phyloP scores from a whole-genome alignment of 345 rosid species.

The Erucastrum elatum region DNA sequence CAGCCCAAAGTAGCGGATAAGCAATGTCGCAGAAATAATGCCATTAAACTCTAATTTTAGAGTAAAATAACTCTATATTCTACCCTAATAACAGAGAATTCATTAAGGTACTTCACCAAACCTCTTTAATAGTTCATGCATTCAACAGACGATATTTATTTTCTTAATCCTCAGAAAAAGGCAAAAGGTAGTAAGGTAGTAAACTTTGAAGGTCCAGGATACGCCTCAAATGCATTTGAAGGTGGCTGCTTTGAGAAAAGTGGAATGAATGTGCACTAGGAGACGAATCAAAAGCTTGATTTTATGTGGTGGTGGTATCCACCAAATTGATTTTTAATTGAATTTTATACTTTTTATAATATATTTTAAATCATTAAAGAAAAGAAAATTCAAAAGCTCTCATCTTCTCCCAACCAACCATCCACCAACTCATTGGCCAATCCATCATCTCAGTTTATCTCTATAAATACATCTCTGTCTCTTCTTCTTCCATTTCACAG shows the following conservation, averaged over 20 bases:
- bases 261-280: not conserved
- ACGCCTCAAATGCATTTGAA: not conserved
- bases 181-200: not conserved
- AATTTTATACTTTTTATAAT: no score
- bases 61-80: not conserved
- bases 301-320: not conserved
- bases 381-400: not conserved
- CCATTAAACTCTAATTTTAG: not conserved
- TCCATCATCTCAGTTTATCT: not conserved
- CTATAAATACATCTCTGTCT: not conserved
- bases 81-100: not conserved
- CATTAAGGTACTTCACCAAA: not conserved
- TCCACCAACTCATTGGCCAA: not conserved
- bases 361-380: not conserved
- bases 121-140: not conserved
- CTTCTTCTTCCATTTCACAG: not conserved
- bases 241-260: not conserved
- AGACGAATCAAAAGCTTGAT: no score
- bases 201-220: not conserved
- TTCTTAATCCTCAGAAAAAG: not conserved
- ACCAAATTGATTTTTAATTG: not conserved
- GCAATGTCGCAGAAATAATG: not conserved
- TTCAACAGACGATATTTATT: not conserved
- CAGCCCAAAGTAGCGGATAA: not conserved
- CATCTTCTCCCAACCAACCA: not conserved